phyloP scores from a whole-genome alignment of 163 green algal genomes.

The Chloroidium sp. region DNA sequence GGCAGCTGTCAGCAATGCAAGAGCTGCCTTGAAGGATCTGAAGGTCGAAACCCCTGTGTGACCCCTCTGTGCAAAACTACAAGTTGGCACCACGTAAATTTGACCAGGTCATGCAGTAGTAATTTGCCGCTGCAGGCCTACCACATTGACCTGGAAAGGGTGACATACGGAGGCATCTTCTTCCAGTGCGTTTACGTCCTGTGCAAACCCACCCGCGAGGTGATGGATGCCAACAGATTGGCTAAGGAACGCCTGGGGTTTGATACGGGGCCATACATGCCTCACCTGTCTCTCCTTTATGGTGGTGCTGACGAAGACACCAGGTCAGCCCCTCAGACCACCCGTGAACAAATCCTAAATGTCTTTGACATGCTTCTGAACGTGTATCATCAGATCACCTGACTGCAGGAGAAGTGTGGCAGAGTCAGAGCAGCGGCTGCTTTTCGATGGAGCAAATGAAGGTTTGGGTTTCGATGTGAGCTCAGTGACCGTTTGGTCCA shows the following conservation, averaged over 20 bases:
- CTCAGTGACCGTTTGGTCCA: conserved; percentile 24
- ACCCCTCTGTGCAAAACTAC: no score
- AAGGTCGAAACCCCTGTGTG: not conserved
- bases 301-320: conserved; percentile 24
- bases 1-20: not conserved
- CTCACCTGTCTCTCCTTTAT: conserved; percentile 49
- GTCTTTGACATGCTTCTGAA: not conserved
- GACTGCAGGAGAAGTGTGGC: not conserved
- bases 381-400: not conserved
- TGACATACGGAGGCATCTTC: conserved; percentile 28
- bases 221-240: conserved; percentile 9
- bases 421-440: not conserved
- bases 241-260: conserved; percentile 12
- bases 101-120: no score
- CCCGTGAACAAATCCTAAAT: not conserved
- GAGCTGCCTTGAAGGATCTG: not conserved
- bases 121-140: conserved; percentile 19
- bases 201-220: conserved; percentile 6
- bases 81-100: no score
- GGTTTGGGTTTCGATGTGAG: not conserved
- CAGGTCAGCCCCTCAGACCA: conserved; percentile 7
- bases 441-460: not conserved
- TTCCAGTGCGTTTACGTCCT: conserved; percentile 48
- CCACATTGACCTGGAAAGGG: conserved; percentile 23
- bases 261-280: conserved; percentile 37